Conservation (phyloP, 306 rosid genomes). For the Lathyrus aphaca region DNA sequence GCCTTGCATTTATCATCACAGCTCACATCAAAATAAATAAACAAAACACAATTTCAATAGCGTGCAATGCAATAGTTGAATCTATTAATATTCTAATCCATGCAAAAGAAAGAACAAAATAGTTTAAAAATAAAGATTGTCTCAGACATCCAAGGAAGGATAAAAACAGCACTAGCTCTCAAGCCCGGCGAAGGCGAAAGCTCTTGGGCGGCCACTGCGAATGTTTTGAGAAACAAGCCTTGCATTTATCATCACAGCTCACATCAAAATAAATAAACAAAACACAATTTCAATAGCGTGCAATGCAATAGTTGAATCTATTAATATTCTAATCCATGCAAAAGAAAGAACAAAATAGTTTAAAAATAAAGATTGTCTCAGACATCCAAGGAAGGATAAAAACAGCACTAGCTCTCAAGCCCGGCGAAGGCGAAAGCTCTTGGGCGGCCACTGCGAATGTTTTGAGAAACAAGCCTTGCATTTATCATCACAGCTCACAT, state of each 20-base stretch:
- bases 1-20: no score
- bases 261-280: neutral
- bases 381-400: conserved; percentile 45
- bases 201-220: conserved; percentile 49
- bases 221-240: conserved; percentile 46
- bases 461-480: conserved; percentile 44
- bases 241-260: no score
- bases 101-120: no score
- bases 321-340: no score
- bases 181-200: conserved; percentile 47
- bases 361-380: neutral
- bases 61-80: neutral
- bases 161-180: conserved; percentile 43
- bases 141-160: conserved; percentile 51
- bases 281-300: neutral
- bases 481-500: no score
- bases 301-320: neutral
- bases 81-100: neutral
- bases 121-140: neutral
- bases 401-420: conserved; percentile 50
- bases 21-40: neutral
- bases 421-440: conserved; percentile 47
- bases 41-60: neutral
- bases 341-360: neutral
- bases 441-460: conserved; percentile 48